A percentile compares a stretch with the other conserved stretches of the same genome.
These are phyloP conservation scores for Aureobasidium sp. DNA, from an alignment of 2,329 filamentous ascomycete genomes.

Conservation along the genomic window DNA sequence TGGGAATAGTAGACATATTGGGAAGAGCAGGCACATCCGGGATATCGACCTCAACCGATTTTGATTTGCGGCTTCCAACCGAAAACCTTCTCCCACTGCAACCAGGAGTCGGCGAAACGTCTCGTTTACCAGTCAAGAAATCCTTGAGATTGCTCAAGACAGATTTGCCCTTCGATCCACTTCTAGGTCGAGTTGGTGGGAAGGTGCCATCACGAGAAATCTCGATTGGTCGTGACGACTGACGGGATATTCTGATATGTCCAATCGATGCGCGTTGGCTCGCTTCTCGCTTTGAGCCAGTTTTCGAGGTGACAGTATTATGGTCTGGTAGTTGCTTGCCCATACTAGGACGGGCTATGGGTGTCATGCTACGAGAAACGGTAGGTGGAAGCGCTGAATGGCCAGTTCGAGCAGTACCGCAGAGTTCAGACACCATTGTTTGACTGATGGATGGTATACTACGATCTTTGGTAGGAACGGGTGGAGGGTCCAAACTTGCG, in stretches of 20 bases:
- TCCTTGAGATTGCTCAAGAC: conserved; percentile 23
- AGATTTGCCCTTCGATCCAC: conserved; percentile 21
- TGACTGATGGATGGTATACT: not conserved
- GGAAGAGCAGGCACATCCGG: not conserved
- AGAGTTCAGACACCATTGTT: not conserved
- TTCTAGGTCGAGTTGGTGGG: conserved; percentile 13
- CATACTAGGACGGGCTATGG: not conserved
- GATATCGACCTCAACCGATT: not conserved
- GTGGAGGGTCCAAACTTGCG: no score
- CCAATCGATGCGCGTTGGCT: not conserved
- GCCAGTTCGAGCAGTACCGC: not conserved
- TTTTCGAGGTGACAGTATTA: not conserved
- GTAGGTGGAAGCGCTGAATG: not conserved
- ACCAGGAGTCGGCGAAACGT: conserved; percentile 12
- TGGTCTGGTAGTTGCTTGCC: not conserved
- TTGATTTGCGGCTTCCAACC: not conserved
- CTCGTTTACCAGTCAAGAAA: conserved; percentile 21
- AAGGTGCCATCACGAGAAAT: not conserved
- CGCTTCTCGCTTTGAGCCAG: not conserved
- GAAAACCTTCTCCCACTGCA: conserved; percentile 2
- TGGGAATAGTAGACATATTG: not conserved
- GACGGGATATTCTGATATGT: not conserved
- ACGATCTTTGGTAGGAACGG: not conserved
- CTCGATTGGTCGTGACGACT: not conserved
- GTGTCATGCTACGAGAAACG: not conserved